These are phyloP conservation scores for Gossypium thurberi DNA, from an alignment of 345 rosid genomes.

Conservation along the genomic window DNA sequence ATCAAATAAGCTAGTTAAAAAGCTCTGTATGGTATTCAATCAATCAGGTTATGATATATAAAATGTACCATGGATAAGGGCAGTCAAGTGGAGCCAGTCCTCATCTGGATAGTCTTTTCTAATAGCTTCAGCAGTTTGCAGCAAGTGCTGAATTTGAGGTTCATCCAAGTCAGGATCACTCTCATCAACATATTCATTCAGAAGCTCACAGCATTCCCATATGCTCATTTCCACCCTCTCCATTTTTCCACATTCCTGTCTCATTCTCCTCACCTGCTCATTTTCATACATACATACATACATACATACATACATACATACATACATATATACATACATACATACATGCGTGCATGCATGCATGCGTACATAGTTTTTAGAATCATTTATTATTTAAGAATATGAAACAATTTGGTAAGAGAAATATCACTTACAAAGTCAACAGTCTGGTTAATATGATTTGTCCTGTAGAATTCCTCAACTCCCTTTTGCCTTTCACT, in stretches of 20 bases:
- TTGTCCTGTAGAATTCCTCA: constrained; percentile 58
- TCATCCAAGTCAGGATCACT: constrained; percentile 66
- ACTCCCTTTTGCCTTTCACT: constrained; percentile 63
- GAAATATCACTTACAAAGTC: constrained; percentile 45
- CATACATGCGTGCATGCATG: no score
- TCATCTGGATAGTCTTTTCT: constrained; percentile 52
- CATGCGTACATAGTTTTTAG: background rate
- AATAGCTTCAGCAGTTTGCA: constrained; percentile 71
- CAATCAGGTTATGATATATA: background rate
- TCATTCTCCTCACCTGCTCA: constrained; percentile 26
- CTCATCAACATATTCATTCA: constrained; percentile 51
- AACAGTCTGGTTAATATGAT: constrained; percentile 73
- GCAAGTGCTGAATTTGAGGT: constrained; percentile 55
- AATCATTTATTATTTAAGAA: background rate
- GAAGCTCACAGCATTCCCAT: constrained; percentile 65
- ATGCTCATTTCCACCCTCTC: constrained; percentile 38
- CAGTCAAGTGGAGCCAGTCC: constrained; percentile 62
- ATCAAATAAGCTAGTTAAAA: no score
- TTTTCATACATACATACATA: background rate
- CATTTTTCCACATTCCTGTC: constrained; percentile 27
- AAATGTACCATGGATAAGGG: constrained; percentile 50
- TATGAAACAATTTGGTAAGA: background rate
- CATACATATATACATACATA: background rate
- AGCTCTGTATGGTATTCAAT: background rate
- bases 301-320: background rate